A percentile compares a stretch with the other conserved stretches of the same genome.
phyloP scores from a whole-genome alignment of 1,284 basidiomycete species.

The Retiboletus fuscus region DNA sequence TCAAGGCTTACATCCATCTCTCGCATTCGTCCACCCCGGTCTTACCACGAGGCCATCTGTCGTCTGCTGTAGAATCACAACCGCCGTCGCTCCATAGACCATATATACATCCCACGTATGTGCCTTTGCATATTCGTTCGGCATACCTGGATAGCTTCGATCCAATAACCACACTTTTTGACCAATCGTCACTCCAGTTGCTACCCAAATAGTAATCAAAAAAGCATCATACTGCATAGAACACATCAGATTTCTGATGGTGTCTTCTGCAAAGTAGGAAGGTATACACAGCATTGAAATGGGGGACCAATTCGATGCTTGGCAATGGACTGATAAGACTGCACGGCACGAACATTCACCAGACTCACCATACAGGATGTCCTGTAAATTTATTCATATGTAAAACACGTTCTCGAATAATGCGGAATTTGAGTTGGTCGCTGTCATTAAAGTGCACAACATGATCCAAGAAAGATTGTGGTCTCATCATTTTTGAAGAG shows the following conservation, averaged over 20 bases:
- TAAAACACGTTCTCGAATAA: constrained; percentile 8
- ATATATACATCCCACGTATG: constrained; percentile 10
- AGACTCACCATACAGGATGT: too few species aligned
- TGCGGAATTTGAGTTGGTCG: not conserved
- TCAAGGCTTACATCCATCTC: not conserved
- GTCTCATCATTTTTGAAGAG: too few species aligned
- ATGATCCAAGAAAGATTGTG: not conserved
- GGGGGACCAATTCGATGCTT: constrained; percentile 30
- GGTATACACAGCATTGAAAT: constrained; percentile 26
- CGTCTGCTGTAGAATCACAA: constrained; percentile 24
- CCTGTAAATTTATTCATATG: constrained; percentile 20
- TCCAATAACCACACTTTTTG: constrained; percentile 19
- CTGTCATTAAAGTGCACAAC: constrained; percentile 1
- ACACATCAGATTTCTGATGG: constrained; percentile 15
- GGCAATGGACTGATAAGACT: too few species aligned
- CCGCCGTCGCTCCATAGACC: constrained; percentile 10
- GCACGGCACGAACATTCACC: not conserved
- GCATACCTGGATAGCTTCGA: constrained; percentile 24
- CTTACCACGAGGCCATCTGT: constrained; percentile 32
- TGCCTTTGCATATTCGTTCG: too few species aligned
- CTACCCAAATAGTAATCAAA: constrained; percentile 21
- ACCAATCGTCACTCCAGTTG: not conserved
- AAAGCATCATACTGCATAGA: constrained; percentile 23
- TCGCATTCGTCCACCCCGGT: not conserved
- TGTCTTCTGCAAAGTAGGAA: constrained; percentile 4